Base-by-base conservation (phyloP, 805 yeast species). In the Teunomyces lycoperdinae region DNA sequence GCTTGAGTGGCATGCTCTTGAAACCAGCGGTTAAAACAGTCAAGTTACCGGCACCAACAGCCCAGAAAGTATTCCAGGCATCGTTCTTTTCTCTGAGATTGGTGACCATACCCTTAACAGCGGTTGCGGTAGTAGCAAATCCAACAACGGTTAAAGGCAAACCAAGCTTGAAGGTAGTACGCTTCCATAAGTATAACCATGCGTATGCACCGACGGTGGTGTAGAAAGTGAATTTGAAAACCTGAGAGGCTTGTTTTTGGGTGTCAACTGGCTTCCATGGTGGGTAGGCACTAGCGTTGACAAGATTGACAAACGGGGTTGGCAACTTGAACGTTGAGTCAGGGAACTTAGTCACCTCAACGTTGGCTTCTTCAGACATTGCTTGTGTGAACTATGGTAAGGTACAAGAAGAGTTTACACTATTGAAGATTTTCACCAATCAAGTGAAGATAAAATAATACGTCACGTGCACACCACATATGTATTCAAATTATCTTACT, bases 41-140 rank as follows among this genome's bases (percentile, higher is more conserved):
- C 56, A 76, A 62, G 59, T 77, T 79, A 50, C 73, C 76, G 36
- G 77, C 62, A 38, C 78, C 77, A 49, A 82, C 86, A 14, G 80
- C 79, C 86, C 87, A 82, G 58, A 81, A 76, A 14, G 80, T 76
- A 63, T 83, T 84, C 70, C 79, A 68, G 11, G 82, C 83, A 58
- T 84, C 87, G 57, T 80, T 81, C 60, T 73, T 76, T 62, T 80
- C 82, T 58, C 87, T 74, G 56, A 85, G 64, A 63, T 85, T 84
- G 52, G 85, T 73, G 30, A 79, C 52, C 20, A 79, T 71, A 27
- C 75, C 74, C 57, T 64, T 69, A 38, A 78, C 63, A 53, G 80
- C 76, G 27, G 80, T 73, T 40, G 83, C 81, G 17, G 74, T 74
- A 9, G 81, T 72, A 40, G 81, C 77, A 49, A 77, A 68, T 1